These are phyloP conservation scores for Botrytis galanthina DNA, from an alignment of 2,329 filamentous ascomycete species.

Conservation along the genomic window DNA sequence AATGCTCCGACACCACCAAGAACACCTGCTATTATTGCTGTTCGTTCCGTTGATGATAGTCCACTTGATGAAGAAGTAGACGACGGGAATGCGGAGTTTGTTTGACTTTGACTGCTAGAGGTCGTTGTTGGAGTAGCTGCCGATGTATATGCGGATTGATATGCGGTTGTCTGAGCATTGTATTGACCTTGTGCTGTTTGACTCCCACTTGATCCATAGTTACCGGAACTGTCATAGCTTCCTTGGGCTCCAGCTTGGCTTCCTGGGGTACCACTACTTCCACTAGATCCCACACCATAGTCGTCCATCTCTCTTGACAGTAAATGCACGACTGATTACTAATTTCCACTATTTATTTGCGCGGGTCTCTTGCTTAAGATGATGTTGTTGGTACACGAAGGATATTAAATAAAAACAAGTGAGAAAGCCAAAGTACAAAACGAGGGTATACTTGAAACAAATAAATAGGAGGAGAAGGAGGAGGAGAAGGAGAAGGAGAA, in stretches of 20 bases:
- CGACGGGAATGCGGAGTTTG: slow-evolving; percentile 1
- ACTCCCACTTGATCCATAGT: slow-evolving; percentile 1
- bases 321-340: background rate
- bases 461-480: background rate
- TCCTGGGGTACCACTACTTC: background rate
- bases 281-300: background rate
- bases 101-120: slow-evolving; percentile 18
- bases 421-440: background rate
- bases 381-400: background rate
- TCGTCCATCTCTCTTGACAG: background rate
- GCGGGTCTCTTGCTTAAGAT: slow-evolving; percentile 1
- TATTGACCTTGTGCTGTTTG: background rate
- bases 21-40: slow-evolving; percentile 26
- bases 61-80: slow-evolving; percentile 22
- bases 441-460: slow-evolving; percentile 7
- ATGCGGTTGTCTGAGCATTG: background rate
- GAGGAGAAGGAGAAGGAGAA: background rate
- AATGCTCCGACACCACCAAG: slow-evolving; percentile 27
- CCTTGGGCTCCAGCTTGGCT: background rate
- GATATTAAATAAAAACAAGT: background rate
- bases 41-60: slow-evolving; percentile 17
- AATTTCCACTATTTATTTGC: background rate
- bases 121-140: slow-evolving; percentile 17
- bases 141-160: slow-evolving; percentile 21
- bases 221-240: background rate